Base-by-base conservation (phyloP, 2,329 filamentous ascomycete genomes). In the Zymoseptoria passerinii region DNA sequence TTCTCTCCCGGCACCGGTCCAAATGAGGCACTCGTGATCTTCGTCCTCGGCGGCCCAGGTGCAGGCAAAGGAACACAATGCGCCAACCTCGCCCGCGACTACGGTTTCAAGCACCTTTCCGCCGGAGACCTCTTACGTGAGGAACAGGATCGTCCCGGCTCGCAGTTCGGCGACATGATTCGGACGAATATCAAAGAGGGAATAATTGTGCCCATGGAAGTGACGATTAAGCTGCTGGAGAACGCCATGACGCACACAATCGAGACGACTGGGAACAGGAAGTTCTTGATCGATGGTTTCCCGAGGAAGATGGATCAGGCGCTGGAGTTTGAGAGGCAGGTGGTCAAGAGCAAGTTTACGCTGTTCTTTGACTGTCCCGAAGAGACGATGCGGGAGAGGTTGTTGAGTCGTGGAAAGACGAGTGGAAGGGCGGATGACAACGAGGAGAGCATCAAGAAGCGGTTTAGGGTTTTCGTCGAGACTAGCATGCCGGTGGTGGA, bases 231-330 rank as follows among this genome's bases (percentile, higher is more conserved):
- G 69, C 78, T 99, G 40, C 83, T 99, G 50, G 92, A 96, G 77
- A 95, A 96, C 75, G 90, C 92, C 59, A 97, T 99, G 90, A 81
- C 80, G 58, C 84, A 82, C 8, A 80, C 83, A 10, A 83, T 96
- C 55, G 71, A 79, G 57, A 75, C 80, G 58, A 74, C 77, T 7
- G 73, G 71, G 63, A 86, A 84, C 73, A 82, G 82, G 55, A 85
- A 88, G 68, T 97, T 97, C 80, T 70, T 87, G 64, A 84, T 87
- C 61, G 85, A 88, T 65, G 85, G 94, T 10, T 99, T 97, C 80
- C 94, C 94, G 29, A 85, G 94, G 68, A 96, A 99, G 80, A 88
- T 97, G 79, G 94, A 97, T 79, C 94, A 99, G 81, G 94, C 92
- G 13, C 74, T 90, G 65, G 92, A 90, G 76, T 99, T 99, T 72